These are phyloP conservation scores for Hypoxylon sp. DNA, from an alignment of 2,329 filamentous ascomycete genomes.

Conservation along the genomic window DNA sequence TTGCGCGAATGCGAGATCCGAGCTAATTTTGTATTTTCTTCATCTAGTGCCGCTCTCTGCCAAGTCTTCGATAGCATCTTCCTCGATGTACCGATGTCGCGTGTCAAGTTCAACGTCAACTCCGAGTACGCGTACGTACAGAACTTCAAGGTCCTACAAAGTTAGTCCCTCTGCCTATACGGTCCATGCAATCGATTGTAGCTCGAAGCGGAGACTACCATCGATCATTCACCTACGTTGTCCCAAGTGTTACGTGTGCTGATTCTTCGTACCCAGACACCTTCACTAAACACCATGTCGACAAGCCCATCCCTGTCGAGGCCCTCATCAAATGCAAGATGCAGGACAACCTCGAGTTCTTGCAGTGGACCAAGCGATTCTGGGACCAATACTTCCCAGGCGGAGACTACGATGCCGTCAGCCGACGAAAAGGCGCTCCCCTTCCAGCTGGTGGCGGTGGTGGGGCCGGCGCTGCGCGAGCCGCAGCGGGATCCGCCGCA, in stretches of 20 bases:
- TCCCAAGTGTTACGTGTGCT: no score
- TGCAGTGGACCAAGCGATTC: conserved; percentile 95
- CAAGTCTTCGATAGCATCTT: conserved; percentile 99
- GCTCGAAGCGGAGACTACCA: no score
- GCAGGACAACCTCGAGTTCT: conserved; percentile 99
- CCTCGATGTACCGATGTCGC: conserved; percentile 90
- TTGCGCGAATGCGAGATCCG: conserved; percentile 12
- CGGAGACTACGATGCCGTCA: conserved; percentile 92
- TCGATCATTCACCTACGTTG: no score
- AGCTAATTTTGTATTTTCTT: conserved; percentile 36
- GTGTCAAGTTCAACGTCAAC: conserved; percentile 98
- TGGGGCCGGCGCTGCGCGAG: conserved; percentile 49
- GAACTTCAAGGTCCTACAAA: conserved; percentile 98
- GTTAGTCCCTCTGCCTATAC: conserved; percentile 61
- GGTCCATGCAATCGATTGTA: not conserved
- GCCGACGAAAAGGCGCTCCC: conserved; percentile 80
- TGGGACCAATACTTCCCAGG: conserved; percentile 99
- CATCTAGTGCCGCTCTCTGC: conserved; percentile 84
- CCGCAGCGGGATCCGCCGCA: conserved; percentile 61
- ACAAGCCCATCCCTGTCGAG: conserved; percentile 89
- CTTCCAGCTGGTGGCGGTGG: conserved; percentile 59
- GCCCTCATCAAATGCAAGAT: conserved; percentile 97
- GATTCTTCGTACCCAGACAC: conserved; percentile 62
- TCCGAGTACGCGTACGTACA: conserved; percentile 96
- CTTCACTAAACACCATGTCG: conserved; percentile 86